Evolutionary conservation across 331 rosid genomes (phyloP).

Genomic region (Spiraea crenata): DNA sequence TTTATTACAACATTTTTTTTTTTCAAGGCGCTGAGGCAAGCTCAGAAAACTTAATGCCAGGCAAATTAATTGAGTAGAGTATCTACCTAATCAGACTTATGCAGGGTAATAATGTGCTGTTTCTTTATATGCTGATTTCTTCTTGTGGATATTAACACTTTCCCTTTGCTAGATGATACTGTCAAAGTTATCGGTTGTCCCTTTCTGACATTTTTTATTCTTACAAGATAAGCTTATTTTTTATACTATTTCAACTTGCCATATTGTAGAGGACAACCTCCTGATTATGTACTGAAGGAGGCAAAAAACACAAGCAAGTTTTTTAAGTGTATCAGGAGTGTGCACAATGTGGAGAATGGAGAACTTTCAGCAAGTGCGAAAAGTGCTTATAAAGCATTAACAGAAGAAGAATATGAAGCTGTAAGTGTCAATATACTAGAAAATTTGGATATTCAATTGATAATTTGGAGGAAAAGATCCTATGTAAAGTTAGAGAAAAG

Average conservation of each 20-base stretch:
- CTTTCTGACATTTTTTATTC: not conserved
- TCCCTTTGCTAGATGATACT: not conserved
- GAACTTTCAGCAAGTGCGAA: conserved; percentile 50
- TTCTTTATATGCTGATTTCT: not conserved
- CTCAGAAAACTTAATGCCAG: too few species aligned
- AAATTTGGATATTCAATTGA: conserved; percentile 11
- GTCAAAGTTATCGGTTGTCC: not conserved
- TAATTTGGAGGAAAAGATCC: not conserved
- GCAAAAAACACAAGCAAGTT: conserved; percentile 91
- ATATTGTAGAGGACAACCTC: conserved; percentile 85
- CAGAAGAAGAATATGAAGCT: conserved; percentile 93
- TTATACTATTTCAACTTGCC: conserved; percentile 2
- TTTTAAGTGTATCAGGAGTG: conserved; percentile 75
- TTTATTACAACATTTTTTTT: too few species aligned
- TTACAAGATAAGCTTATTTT: not conserved
- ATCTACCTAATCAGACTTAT: not conserved
- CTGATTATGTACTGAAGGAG: conserved; percentile 89
- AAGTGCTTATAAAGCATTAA: conserved; percentile 78
- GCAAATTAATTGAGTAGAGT: too few species aligned
- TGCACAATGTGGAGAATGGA: conserved; percentile 55
- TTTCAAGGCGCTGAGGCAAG: too few species aligned
- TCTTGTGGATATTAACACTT: conserved; percentile 1
- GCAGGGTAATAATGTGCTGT: not conserved
- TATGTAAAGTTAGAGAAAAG: conserved; percentile 1
- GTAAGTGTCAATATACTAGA: conserved; percentile 47